A percentile compares a stretch with the other conserved stretches of the same genome.
Evolutionary conservation across 1,284 basidiomycete species (phyloP).

Genomic region (Stygiomarasmius scandens): DNA sequence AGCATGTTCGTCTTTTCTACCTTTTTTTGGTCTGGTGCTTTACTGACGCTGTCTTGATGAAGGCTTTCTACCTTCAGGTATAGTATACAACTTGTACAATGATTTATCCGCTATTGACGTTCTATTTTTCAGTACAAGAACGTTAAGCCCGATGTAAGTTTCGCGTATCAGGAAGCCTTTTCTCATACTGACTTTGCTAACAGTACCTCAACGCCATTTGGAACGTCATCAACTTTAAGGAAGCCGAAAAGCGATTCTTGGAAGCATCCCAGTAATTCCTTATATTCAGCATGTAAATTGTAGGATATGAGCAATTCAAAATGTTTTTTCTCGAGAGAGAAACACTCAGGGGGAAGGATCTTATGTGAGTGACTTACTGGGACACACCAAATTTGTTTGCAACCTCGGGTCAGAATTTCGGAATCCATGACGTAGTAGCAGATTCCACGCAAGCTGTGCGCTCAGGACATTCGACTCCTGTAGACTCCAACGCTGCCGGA

Average conservation of each 20-base stretch:
- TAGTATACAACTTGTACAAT: no score
- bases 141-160: conserved; percentile 85
- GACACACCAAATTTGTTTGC: no score
- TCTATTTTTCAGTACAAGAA: conserved; percentile 92
- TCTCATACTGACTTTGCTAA: neutral
- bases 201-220: conserved; percentile 90
- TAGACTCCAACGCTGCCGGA: neutral
- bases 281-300: conserved; percentile 46
- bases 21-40: neutral
- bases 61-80: conserved; percentile 81
- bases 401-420: no score
- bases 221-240: conserved; percentile 92
- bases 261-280: conserved; percentile 46
- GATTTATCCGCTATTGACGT: no score
- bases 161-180: conserved; percentile 10
- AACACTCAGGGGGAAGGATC: no score
- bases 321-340: no score
- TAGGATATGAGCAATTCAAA: neutral
- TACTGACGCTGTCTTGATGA: neutral
- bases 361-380: no score
- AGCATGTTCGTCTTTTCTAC: conserved; percentile 48
- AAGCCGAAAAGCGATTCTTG: conserved; percentile 77
- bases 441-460: no score
- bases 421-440: neutral
- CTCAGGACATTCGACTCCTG: no score